Evolutionary conservation across 805 yeast genomes (phyloP), one percentile per base, ranked within the genome.

Genomic region (Wickerhamomyces queroliae): DNA sequence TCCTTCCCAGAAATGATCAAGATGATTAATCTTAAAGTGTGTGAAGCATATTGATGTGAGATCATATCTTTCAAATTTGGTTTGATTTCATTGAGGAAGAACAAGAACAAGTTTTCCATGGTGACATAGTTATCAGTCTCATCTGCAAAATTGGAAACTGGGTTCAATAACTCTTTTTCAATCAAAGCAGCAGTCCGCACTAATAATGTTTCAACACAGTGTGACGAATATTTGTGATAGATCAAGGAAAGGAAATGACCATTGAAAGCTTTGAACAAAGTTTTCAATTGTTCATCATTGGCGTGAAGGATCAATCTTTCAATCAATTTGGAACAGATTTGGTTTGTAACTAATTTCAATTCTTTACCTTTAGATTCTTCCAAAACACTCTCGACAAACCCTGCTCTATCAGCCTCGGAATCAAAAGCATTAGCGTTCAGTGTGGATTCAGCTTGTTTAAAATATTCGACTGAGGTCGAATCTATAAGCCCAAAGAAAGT

Each of bases 361-460:
- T 91, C 98, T 52, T 90, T 89, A 2, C 96, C 96, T 35, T 73
- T 70, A 18, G 89, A 75, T 64, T 93, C 99, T 47, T 83, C 91
- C 48, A 90, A 70, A 2, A 91, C 85, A 50, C 93, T 81, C 3
- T 72, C 61, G 23, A 87, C 79, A 53, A 91, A 89, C 2, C 83
- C 81, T 7, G 59, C 61, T 49, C 80, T 74, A 47, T 90, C 97
- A 39, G 86, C 95, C 4, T 74, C 69, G 15, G 69, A 63, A 16
- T 76, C 85, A 55, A 91, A 87, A 0, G 93, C 83, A 61, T 89
- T 79, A 30, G 88, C 73, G 34, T 89, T 81, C 32, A 91, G 67
- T 0, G 93, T 84, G 4, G 89, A 76, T 61, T 91, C 98, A 0
- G 97, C 95, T 53, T 83, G 88, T 53, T 87, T 88, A 69, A 91